Evolutionary conservation across 106 monocot genomes (phyloP).

Genomic region (Allium cepa): DNA sequence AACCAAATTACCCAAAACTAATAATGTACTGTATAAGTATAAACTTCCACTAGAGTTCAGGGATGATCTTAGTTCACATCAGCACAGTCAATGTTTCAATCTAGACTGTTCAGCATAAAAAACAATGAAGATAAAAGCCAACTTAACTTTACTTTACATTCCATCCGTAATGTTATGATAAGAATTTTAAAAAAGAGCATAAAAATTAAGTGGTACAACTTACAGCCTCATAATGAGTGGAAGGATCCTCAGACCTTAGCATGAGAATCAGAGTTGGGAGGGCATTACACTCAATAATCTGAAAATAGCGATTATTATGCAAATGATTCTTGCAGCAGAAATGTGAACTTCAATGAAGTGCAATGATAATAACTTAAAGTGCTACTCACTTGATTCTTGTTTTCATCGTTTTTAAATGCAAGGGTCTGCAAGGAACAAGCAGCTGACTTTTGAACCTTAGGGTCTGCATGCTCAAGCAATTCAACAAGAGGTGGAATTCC

Average conservation of each 20-base stretch:
- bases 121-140: too few species aligned
- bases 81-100: too few species aligned
- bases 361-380: neutral
- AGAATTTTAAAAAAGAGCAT: too few species aligned
- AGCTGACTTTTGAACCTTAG: conserved; percentile 95
- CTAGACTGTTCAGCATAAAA: too few species aligned
- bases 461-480: conserved; percentile 70
- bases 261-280: conserved; percentile 76
- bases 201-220: conserved; percentile 6
- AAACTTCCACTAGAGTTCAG: too few species aligned
- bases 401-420: conserved; percentile 99
- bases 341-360: neutral
- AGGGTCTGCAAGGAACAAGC: conserved; percentile 90
- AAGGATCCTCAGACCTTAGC: conserved; percentile 68
- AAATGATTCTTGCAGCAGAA: neutral
- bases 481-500: conserved; percentile 98
- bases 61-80: too few species aligned
- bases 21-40: too few species aligned
- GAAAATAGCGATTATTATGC: conserved; percentile 1
- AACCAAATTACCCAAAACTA: too few species aligned
- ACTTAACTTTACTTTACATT: too few species aligned
- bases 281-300: conserved; percentile 94
- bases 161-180: too few species aligned
- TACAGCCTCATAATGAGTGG: conserved; percentile 89
- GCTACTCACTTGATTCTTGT: conserved; percentile 75